Percentiles rank a stretch among this genome's conserved stretches.
Evolutionary conservation across 306 rosid genomes (phyloP).

Genomic region (Pyrus communis): DNA sequence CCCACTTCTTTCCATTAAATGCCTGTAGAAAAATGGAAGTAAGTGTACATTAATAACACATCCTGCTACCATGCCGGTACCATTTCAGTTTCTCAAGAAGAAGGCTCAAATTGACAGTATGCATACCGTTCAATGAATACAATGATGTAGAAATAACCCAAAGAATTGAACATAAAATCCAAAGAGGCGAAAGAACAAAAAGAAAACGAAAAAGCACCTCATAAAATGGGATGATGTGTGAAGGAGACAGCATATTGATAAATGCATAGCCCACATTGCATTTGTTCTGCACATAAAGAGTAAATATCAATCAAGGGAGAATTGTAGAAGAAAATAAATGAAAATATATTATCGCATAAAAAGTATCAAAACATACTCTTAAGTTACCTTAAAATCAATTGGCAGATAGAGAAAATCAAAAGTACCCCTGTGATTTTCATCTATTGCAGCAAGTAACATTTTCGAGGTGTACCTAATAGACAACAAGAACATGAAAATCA

Average conservation of each 20-base stretch:
- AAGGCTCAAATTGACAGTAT: background rate
- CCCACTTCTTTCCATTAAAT: slow-evolving; percentile 92
- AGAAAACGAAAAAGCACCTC: slow-evolving; percentile 40
- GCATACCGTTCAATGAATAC: background rate
- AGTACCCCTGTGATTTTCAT: slow-evolving; percentile 77
- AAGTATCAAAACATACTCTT: background rate
- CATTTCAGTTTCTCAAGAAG: background rate
- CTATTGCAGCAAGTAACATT: slow-evolving; percentile 85
- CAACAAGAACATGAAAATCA: slow-evolving; percentile 9
- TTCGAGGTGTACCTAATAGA: slow-evolving; percentile 76
- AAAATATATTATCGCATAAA: background rate
- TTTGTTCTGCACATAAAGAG: slow-evolving; percentile 63
- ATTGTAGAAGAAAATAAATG: background rate
- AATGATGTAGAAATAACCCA: slow-evolving; percentile 8
- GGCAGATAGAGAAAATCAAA: slow-evolving; percentile 89
- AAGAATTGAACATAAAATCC: background rate
- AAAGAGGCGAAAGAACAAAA: background rate
- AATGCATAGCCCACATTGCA: slow-evolving; percentile 97
- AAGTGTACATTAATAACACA: background rate
- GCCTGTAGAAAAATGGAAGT: slow-evolving; percentile 41
- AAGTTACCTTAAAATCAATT: slow-evolving; percentile 73
- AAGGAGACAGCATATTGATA: slow-evolving; percentile 91
- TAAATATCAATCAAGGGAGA: slow-evolving; percentile 9
- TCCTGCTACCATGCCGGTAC: slow-evolving; percentile 1
- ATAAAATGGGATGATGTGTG: slow-evolving; percentile 67